A percentile compares a stretch with the other conserved stretches of the same genome.
phyloP scores from a whole-genome alignment of 441 rosid species.

The Gossypium lobatum region DNA sequence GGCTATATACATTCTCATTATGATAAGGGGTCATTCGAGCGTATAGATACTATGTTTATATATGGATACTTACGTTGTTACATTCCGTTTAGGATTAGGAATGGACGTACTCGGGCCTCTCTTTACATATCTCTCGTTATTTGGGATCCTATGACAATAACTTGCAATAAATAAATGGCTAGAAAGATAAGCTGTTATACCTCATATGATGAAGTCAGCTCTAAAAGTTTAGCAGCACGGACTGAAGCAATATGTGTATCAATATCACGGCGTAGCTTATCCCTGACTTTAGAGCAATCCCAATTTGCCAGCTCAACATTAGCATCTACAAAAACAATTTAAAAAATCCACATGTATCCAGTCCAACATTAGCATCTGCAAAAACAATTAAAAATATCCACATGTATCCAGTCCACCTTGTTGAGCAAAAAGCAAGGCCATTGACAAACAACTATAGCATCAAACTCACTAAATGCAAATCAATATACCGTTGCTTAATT shows the following conservation, averaged over 20 bases:
- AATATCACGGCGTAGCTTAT: conserved; percentile 64
- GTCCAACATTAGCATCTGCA: conserved; percentile 71
- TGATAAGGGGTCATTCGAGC: too few species aligned
- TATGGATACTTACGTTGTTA: too few species aligned
- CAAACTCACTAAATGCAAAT: background rate
- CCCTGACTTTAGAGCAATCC: conserved; percentile 68
- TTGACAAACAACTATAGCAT: background rate
- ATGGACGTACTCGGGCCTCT: too few species aligned
- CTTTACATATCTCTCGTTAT: too few species aligned
- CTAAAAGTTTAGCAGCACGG: conserved; percentile 69
- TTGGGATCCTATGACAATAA: background rate
- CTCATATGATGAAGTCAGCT: conserved; percentile 59
- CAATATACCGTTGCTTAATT: background rate
- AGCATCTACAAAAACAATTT: conserved; percentile 47
- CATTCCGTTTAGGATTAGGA: too few species aligned
- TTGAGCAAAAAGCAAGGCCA: background rate
- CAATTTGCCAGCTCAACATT: conserved; percentile 76
- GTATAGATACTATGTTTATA: too few species aligned
- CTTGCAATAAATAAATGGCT: background rate
- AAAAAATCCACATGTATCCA: conserved; percentile 24
- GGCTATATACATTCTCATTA: too few species aligned
- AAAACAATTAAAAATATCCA: conserved; percentile 8
- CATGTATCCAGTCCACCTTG: background rate
- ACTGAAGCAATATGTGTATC: conserved; percentile 77
- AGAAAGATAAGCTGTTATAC: conserved; percentile 26